Evolutionary conservation across 176 grass and related monocot genomes (phyloP), one percentile per base, ranked within the genome.

Genomic region (Rhynchospora pubera): DNA sequence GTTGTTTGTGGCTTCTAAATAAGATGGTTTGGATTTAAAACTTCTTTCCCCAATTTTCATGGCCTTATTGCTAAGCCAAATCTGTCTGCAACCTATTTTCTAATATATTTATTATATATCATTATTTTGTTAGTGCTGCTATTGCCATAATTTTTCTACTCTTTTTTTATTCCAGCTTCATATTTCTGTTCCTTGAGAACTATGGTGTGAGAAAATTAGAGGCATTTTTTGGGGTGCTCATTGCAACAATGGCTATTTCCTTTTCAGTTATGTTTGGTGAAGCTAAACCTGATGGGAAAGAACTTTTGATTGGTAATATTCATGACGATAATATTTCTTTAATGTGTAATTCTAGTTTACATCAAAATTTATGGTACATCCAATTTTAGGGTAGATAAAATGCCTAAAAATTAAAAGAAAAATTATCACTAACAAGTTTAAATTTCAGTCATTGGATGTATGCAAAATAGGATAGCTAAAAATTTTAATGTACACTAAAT

Each of bases 181-280:
- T 97, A 75, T 97, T 97, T 87, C 79, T 97, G 65, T 97, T 94
- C 90, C 85, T 97, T 59, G 94, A 97, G 88, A 97, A 94, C 68
- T 97, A 92, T 76, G 92, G 94, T 21, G 94, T 97, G 83, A 91
- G 94, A 71, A 97, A 97, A 89, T 51, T 97, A 57, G 94, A 97
- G 87, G 94, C 94, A 8, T 94, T 97, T 92, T 97, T 97, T 34
- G 94, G 85, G 7, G 78, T 97, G 53, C 86, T 97, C 52, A 90
- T 97, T 78, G 87, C 90, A 79, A 92, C 64, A 62, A 97, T 97
- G 90, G 94, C 87, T 42, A 0, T 94, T 65, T 94, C 92, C 28
- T 97, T 97, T 65, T 92, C 94, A 0, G 22, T 97, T 45, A 94
- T 97, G 94, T 97, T 97, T 79, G 94, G 92, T 86, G 92, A 97